A percentile compares a stretch with the other conserved stretches of the same genome.
Conservation (phyloP, 345 rosid species). For the Crucihimalaya himalaica region DNA sequence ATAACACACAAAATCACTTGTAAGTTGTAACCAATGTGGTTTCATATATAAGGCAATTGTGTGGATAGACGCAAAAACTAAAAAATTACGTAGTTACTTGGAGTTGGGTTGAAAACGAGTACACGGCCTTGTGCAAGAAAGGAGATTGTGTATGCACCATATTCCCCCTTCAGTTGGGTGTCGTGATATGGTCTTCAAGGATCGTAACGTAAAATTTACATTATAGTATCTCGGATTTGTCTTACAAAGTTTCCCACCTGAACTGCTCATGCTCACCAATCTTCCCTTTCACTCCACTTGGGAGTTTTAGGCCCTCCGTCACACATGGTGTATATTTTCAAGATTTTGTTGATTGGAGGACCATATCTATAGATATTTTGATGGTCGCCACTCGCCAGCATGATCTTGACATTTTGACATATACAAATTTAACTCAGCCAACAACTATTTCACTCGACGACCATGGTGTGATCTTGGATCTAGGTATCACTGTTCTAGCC, state of each 20-base stretch:
- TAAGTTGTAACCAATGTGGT: no score
- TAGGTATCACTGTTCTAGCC: not conserved
- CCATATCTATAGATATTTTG: not conserved
- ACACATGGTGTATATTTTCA: not conserved
- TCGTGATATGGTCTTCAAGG: not conserved
- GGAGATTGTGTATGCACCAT: not conserved
- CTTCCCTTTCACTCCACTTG: slow-evolving; percentile 3
- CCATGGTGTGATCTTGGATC: not conserved
- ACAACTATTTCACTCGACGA: not conserved
- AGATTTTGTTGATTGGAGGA: not conserved
- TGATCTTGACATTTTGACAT: not conserved
- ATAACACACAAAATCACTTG: no score
- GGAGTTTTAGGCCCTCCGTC: not conserved
- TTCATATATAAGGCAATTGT: not conserved
- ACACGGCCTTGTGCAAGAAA: not conserved
- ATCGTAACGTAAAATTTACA: not conserved
- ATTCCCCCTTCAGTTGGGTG: not conserved
- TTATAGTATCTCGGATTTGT: not conserved
- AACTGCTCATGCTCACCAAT: not conserved
- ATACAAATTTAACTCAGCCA: not conserved
- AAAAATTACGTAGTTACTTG: not conserved
- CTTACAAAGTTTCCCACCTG: not conserved
- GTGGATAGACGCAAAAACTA: not conserved
- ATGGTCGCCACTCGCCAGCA: not conserved
- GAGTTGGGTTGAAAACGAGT: not conserved